Percentiles rank a stretch among this genome's conserved stretches.
phyloP scores from a whole-genome alignment of 306 rosid genomes.

The Canavalia gladiata region DNA sequence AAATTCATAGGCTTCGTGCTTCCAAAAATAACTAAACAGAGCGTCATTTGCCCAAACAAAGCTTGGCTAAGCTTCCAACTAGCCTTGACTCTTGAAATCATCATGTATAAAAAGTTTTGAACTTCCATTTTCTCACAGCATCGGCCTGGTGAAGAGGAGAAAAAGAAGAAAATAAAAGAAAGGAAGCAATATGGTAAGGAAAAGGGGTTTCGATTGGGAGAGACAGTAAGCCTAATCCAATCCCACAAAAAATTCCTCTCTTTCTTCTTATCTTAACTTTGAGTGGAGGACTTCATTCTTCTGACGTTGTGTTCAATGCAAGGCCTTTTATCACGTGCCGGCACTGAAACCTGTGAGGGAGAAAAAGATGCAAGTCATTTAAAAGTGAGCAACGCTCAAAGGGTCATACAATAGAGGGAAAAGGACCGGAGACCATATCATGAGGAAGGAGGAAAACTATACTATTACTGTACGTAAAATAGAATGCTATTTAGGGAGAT shows the following conservation, averaged over 20 bases:
- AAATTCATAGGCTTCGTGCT: too few species aligned
- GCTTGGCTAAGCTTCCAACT: too few species aligned
- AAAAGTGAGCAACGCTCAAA: conserved; percentile 26
- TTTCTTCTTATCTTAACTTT: conserved; percentile 21
- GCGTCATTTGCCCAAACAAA: too few species aligned
- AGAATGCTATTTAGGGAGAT: conserved; percentile 36
- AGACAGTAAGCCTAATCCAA: conserved; percentile 25
- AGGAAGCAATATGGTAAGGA: not conserved
- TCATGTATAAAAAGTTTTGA: too few species aligned
- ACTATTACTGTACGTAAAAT: conserved; percentile 1
- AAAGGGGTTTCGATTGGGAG: conserved; percentile 16
- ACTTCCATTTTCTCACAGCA: too few species aligned
- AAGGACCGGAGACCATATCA: conserved; percentile 1
- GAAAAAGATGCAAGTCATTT: conserved; percentile 30
- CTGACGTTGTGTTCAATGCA: conserved; percentile 63
- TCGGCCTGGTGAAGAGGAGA: too few species aligned
- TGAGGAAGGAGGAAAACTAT: conserved; percentile 35
- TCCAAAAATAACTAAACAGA: too few species aligned
- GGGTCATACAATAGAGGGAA: conserved; percentile 14
- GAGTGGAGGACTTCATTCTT: conserved; percentile 61
- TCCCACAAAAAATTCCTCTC: conserved; percentile 33
- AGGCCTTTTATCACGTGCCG: conserved; percentile 90
- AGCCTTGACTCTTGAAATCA: too few species aligned
- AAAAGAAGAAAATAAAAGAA: too few species aligned
- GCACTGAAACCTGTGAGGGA: conserved; percentile 86